Conservation (phyloP, 148 eudicot genomes). For the Rhododendron molle region DNA sequence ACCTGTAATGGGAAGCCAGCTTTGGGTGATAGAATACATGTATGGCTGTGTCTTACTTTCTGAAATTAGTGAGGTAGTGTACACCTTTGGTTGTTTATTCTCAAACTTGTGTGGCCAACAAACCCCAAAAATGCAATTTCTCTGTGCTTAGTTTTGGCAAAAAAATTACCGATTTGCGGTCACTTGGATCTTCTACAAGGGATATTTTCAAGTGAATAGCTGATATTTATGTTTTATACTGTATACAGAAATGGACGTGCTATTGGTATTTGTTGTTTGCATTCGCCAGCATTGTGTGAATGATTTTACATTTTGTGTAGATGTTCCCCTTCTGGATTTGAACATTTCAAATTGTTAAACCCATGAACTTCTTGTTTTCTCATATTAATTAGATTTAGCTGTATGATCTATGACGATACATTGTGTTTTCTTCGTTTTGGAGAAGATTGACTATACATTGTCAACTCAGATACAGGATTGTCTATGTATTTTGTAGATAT, state of each 20-base stretch:
- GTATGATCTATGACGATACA: neutral
- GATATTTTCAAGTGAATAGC: neutral
- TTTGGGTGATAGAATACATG: neutral
- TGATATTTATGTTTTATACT: neutral
- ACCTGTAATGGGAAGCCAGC: neutral
- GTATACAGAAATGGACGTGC: neutral
- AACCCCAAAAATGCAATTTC: too few species aligned
- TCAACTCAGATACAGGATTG: neutral
- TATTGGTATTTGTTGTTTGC: neutral
- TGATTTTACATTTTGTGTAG: neutral
- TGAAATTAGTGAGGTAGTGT: neutral
- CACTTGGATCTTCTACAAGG: neutral
- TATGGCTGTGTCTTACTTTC: neutral
- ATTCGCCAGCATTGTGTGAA: neutral
- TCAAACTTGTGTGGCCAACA: neutral
- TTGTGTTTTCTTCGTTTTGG: neutral
- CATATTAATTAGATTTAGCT: neutral
- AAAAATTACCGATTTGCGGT: neutral
- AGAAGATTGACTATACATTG: neutral
- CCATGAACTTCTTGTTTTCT: neutral
- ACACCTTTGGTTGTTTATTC: neutral
- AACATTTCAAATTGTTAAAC: neutral
- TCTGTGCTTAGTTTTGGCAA: neutral
- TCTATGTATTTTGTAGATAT: neutral
- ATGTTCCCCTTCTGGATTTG: neutral